These are phyloP conservation scores for Hypoxylon fragiforme DNA, from an alignment of 495 filamentous ascomycete species.

Conservation along the genomic window DNA sequence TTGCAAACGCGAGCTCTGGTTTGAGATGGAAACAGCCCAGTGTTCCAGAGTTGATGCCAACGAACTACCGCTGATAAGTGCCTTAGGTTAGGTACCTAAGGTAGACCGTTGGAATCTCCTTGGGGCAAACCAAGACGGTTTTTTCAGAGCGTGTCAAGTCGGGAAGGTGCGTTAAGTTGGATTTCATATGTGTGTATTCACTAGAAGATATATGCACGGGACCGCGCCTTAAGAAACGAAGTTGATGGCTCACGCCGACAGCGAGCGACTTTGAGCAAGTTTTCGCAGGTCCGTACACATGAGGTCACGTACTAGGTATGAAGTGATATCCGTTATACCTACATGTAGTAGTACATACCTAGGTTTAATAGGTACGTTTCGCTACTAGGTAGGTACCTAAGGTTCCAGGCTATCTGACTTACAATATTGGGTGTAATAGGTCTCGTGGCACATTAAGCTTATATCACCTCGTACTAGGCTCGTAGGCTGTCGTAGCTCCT, in stretches of 20 bases:
- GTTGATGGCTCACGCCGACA: neutral
- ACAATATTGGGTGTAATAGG: neutral
- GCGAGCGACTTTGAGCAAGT: conserved; percentile 24
- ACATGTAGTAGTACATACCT: neutral
- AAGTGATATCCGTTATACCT: neutral
- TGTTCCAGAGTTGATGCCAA: neutral
- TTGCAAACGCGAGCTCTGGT: no score
- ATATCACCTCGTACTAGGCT: conserved; percentile 11
- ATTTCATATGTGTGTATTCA: no score
- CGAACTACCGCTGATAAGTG: no score
- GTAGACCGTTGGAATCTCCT: neutral
- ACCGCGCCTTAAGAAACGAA: no score
- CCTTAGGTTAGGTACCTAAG: no score
- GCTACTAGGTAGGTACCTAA: no score
- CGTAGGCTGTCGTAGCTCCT: no score
- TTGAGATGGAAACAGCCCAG: neutral
- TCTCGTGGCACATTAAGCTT: conserved; percentile 15
- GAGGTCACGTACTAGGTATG: neutral
- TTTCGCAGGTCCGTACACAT: conserved; percentile 3
- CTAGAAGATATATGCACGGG: conserved; percentile 5
- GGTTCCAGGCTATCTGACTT: neutral
- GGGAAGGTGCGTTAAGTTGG: neutral
- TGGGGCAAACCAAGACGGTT: neutral
- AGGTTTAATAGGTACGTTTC: no score
- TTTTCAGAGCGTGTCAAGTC: neutral